Base-by-base conservation (phyloP, 352 stramenopile genomes). In the Ophiocytium majus region DNA sequence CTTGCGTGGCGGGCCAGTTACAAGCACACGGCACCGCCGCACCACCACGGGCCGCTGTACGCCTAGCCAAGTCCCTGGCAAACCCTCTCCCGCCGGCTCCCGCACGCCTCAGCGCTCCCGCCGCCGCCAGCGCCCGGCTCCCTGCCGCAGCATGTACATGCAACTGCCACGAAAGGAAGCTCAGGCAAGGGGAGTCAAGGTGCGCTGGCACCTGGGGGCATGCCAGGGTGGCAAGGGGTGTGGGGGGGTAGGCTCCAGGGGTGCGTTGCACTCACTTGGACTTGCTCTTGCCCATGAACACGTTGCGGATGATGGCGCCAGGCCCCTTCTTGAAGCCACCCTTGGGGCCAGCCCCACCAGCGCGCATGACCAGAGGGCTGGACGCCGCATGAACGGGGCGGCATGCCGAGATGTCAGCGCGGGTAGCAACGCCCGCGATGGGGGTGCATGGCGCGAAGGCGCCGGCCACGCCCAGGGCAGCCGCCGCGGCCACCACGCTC, bases 271-370 rank as follows among this genome's bases (percentile, higher is more conserved):
- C 64, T 34, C 50, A 81, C 75, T 33, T 17, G 10, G 75, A 81
- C 36, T 81, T 81, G 31, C 32, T 50, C 36, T 50, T 37, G 31
- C 75, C 75, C 19, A 81, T 81, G 36, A 81, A 81, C 37, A 81
- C 31, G 75, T 81, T 81, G 1, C 75, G 1, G n/a, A 81, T 36
- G 50, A 81, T 81, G 31, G 1, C 31, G 32, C 19, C 75, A 37
- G 75, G 75, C 10, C 75, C 17, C 5, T 33, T 81, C 19, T 43
- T 81, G 36, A 81, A 81, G 75, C 75, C 75, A 10, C 75, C 36
- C 28, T 81, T 81, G 31, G 43, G 43, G 5, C 75, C 32, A 9
- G 10, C 32, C 14, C n/a, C 1, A 17, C 75, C 75, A 50, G 50
- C 19, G 9, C 75, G 19, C 75, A 81, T 81, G 36, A 36, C 28